phyloP scores from a whole-genome alignment of 208 protist species.

The Acanthamoeba sp. region DNA sequence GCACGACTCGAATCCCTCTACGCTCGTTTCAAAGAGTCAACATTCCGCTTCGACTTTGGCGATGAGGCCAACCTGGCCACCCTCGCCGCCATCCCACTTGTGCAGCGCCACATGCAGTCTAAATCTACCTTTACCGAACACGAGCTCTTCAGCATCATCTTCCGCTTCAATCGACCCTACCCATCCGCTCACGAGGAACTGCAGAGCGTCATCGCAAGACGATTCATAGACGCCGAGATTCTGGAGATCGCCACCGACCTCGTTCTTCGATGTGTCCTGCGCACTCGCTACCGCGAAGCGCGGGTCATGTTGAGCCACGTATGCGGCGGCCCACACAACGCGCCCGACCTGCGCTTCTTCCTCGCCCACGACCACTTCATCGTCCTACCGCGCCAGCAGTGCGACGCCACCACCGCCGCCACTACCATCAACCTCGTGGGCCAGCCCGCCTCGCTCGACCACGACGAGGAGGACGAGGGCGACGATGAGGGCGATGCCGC shows the following conservation, averaged over 20 bases:
- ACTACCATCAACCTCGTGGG: not conserved
- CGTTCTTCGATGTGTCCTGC: slow-evolving; percentile 13
- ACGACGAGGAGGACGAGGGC: not conserved
- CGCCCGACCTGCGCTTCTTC: slow-evolving; percentile 60
- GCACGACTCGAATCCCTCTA: not conserved
- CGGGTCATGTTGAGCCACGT: slow-evolving; percentile 2
- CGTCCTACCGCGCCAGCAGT: slow-evolving; percentile 8
- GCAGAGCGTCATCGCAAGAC: not conserved
- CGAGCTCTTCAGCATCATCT: slow-evolving; percentile 62
- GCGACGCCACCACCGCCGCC: not conserved
- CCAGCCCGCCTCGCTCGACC: not conserved
- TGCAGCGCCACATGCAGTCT: slow-evolving; percentile 1
- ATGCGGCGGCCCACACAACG: slow-evolving; percentile 57
- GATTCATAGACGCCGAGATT: not conserved
- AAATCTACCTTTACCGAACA: slow-evolving; percentile 25
- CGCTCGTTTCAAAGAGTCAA: slow-evolving; percentile 19
- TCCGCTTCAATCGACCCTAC: slow-evolving; percentile 8
- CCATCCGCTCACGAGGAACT: not conserved
- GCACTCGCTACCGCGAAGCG: slow-evolving; percentile 17
- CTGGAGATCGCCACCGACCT: slow-evolving; percentile 17
- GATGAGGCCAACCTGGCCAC: slow-evolving; percentile 60
- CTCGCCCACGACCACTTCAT: slow-evolving; percentile 33
- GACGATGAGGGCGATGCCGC: not conserved
- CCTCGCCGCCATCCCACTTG: slow-evolving; percentile 23
- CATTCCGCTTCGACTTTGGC: not conserved